Evolutionary conservation across 345 rosid genomes (phyloP).

Genomic region (Populus euphratica): DNA sequence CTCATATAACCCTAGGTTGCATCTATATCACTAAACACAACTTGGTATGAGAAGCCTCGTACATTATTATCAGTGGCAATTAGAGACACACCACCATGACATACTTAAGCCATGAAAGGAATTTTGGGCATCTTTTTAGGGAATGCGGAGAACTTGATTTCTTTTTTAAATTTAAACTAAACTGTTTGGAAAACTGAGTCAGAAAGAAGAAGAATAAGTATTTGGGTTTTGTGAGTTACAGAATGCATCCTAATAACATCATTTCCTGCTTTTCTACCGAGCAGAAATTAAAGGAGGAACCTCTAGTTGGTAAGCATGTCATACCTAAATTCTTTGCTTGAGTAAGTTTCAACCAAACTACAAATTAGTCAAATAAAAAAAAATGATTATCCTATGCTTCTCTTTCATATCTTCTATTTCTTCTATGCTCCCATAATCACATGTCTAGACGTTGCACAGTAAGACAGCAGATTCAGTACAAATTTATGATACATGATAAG

Average conservation of each 20-base stretch:
- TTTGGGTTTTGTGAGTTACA: neutral
- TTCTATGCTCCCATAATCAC: neutral
- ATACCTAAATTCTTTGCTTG: neutral
- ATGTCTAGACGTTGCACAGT: neutral
- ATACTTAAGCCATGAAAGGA: neutral
- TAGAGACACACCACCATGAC: neutral
- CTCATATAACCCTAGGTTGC: neutral
- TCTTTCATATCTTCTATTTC: neutral
- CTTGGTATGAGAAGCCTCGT: neutral
- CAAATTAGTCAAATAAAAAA: neutral
- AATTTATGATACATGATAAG: neutral
- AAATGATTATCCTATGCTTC: neutral
- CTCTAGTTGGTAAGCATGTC: neutral
- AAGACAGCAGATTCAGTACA: neutral
- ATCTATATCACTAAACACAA: neutral
- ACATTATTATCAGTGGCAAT: neutral
- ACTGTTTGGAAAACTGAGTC: neutral
- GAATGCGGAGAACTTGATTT: neutral
- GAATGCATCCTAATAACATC: neutral
- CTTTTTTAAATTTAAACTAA: neutral
- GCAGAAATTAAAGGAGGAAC: neutral
- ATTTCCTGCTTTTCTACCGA: neutral
- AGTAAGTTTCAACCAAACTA: neutral
- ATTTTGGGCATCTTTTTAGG: neutral
- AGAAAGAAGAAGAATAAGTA: neutral